These are phyloP conservation scores for Vaccinium macrocarpon DNA, from an alignment of 148 eudicot species.

Conservation along the genomic window DNA sequence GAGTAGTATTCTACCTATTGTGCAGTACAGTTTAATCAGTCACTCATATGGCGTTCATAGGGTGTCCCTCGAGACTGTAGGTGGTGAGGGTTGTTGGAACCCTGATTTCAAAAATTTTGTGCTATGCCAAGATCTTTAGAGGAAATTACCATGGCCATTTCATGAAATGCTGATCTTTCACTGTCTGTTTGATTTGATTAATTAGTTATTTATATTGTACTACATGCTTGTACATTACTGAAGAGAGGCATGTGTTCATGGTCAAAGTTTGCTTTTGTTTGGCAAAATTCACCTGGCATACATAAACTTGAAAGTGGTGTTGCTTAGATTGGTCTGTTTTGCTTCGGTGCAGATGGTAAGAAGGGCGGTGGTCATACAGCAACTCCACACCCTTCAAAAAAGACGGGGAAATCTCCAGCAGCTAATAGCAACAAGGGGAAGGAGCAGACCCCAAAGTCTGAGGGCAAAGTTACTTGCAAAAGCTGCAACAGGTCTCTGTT, in stretches of 20 bases:
- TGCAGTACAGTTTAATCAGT: neutral
- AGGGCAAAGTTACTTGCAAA: constrained; percentile 30
- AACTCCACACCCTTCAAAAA: constrained; percentile 50
- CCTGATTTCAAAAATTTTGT: neutral
- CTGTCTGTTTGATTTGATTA: neutral
- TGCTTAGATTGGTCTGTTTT: neutral
- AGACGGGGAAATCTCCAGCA: constrained; percentile 42
- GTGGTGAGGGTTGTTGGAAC: neutral
- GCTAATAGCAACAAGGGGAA: constrained; percentile 26
- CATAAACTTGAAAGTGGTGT: neutral
- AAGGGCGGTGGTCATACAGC: constrained; percentile 29
- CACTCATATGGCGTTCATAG: neutral
- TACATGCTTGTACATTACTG: neutral
- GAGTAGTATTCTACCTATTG: neutral
- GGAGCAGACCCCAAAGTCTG: constrained; percentile 45
- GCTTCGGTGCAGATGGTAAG: constrained; percentile 17
- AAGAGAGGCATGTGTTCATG: neutral
- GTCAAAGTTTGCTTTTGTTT: neutral
- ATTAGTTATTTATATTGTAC: neutral
- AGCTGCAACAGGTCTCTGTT: constrained; percentile 38
- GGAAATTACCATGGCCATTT: neutral
- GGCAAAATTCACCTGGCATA: neutral
- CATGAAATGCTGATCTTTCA: neutral
- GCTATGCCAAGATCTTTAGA: neutral
- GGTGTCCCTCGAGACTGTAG: neutral